phyloP scores from a whole-genome alignment of 108 stramenopile genomes.

The Halocafeteria seosinensis region DNA sequence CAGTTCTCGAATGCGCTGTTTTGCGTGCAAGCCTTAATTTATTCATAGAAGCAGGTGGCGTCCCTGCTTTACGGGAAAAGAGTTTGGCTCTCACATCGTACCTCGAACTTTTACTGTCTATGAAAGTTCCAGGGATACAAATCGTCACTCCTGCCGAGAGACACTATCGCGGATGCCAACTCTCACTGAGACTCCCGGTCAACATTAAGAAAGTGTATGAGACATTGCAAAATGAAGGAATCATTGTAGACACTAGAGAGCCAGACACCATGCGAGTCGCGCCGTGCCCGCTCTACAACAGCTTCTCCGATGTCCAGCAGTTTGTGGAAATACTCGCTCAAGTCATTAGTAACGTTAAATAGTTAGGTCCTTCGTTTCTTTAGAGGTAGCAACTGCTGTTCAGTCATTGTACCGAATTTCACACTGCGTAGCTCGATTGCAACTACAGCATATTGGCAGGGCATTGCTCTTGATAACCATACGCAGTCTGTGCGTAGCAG shows the following conservation, averaged over 20 bases:
- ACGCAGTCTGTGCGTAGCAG: no score
- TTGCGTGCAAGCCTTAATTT: conserved; percentile 12
- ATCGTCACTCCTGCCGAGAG: conserved; percentile 15
- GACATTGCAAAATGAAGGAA: background rate
- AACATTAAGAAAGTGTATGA: background rate
- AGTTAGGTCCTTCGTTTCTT: no score
- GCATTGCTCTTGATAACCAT: no score
- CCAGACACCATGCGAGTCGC: conserved; percentile 29
- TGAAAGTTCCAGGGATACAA: background rate
- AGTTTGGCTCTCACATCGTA: conserved; percentile 18
- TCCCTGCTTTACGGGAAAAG: conserved; percentile 13
- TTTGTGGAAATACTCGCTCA: conserved; percentile 9
- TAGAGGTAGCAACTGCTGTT: no score
- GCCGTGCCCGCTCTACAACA: conserved; percentile 29
- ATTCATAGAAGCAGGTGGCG: conserved; percentile 10
- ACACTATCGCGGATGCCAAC: conserved; percentile 14
- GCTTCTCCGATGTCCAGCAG: conserved; percentile 14
- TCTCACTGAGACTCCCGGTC: conserved; percentile 15
- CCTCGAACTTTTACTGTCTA: conserved; percentile 17
- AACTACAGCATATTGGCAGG: no score
- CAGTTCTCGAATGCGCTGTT: conserved; percentile 14
- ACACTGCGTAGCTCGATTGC: no score
- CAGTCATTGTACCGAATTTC: no score
- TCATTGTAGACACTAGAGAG: conserved; percentile 20
- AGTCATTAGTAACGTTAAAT: no score